A percentile compares a stretch with the other conserved stretches of the same genome.
These are phyloP conservation scores for Ceratobasidium theobromae DNA, from an alignment of 1,284 basidiomycete genomes.

Conservation along the genomic window DNA sequence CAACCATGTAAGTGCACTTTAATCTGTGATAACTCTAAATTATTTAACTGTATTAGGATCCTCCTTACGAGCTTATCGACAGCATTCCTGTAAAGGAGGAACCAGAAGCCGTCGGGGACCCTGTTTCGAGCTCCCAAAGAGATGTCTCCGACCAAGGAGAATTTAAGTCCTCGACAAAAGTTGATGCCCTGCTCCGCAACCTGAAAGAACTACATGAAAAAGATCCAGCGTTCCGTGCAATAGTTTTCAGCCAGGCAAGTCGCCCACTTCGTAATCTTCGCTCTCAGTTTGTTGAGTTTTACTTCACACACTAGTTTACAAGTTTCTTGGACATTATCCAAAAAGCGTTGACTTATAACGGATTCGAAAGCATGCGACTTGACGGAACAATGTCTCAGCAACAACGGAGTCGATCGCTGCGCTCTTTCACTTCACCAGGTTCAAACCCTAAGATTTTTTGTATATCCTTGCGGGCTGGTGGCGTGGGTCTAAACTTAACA, in stretches of 20 bases:
- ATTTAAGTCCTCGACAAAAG: constrained; percentile 85
- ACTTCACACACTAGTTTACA: constrained; percentile 39
- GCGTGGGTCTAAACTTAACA: constrained; percentile 85
- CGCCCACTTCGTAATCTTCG: too few species aligned
- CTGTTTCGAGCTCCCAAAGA: constrained; percentile 21
- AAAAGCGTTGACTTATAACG: constrained; percentile 70
- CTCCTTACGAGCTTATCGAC: constrained; percentile 48
- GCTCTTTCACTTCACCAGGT: constrained; percentile 68
- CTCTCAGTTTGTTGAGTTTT: not conserved
- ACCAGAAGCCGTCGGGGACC: constrained; percentile 40
- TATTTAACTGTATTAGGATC: constrained; percentile 48
- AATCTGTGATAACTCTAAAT: not conserved
- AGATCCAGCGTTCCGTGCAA: constrained; percentile 78
- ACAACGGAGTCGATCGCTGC: constrained; percentile 73
- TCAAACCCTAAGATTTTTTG: constrained; percentile 77
- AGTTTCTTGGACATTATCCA: constrained; percentile 84
- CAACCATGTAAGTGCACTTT: constrained; percentile 51
- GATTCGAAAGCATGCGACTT: constrained; percentile 77
- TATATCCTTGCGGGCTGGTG: constrained; percentile 83
- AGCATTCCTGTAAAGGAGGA: not conserved
- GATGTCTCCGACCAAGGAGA: constrained; percentile 47
- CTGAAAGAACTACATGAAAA: constrained; percentile 64
- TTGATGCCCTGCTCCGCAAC: constrained; percentile 70
- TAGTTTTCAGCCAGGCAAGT: constrained; percentile 77
- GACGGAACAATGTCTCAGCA: constrained; percentile 93